phyloP scores from a whole-genome alignment of 257 asterid genomes.

The Thymus mandschuricus region DNA sequence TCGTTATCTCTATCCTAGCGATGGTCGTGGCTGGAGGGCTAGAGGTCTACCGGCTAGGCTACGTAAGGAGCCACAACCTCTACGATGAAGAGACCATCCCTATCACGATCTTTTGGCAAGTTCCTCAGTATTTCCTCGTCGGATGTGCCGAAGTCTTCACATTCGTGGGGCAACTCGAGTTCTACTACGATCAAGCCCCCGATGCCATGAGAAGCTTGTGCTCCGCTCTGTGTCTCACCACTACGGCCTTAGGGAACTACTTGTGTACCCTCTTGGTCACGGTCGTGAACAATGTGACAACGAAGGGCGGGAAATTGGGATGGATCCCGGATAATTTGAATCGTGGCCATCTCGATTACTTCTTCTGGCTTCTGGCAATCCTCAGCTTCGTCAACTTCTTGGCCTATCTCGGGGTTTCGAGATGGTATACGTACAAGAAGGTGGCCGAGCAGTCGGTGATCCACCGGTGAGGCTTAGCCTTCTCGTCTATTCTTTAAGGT shows the following conservation, averaged over 20 bases:
- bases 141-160: conserved; percentile 90
- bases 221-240: conserved; percentile 72
- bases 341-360: conserved; percentile 82
- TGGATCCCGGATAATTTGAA: conserved; percentile 87
- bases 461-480: background rate
- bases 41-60: conserved; percentile 64
- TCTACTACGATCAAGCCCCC: conserved; percentile 91
- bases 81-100: conserved; percentile 62
- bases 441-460: conserved; percentile 28
- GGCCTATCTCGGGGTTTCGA: conserved; percentile 52
- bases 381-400: conserved; percentile 66
- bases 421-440: conserved; percentile 76
- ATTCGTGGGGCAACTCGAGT: conserved; percentile 76
- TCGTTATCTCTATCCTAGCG: conserved; percentile 56
- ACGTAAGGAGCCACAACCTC: conserved; percentile 45
- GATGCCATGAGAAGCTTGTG: conserved; percentile 86
- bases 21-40: conserved; percentile 67
- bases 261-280: conserved; percentile 63
- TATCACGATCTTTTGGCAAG: conserved; percentile 87
- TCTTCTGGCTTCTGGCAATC: conserved; percentile 66
- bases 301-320: conserved; percentile 54
- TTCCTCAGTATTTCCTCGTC: conserved; percentile 75
- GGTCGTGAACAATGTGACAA: conserved; percentile 52
- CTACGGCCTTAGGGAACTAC: conserved; percentile 72
- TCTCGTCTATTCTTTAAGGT: background rate